phyloP scores from a whole-genome alignment of 2,329 filamentous ascomycete genomes.

The Aspergillus pseudoviridinutans region DNA sequence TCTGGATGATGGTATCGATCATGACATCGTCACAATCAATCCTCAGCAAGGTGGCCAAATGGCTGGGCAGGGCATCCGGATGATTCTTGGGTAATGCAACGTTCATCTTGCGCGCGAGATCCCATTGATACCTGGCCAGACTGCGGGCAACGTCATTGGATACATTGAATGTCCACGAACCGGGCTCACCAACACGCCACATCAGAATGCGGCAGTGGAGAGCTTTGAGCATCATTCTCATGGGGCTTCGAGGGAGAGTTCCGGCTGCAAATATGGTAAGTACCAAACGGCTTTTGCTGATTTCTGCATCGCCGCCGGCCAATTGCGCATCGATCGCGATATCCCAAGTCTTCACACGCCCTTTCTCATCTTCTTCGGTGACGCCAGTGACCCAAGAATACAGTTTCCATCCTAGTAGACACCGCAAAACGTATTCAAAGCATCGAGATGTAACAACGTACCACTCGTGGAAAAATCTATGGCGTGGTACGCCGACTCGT shows the following conservation, averaged over 20 bases:
- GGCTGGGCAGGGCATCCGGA: constrained; percentile 67
- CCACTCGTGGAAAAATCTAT: constrained; percentile 81
- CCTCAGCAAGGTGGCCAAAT: constrained; percentile 71
- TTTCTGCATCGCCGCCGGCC: constrained; percentile 82
- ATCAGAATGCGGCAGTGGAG: constrained; percentile 86
- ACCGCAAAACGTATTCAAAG: constrained; percentile 74
- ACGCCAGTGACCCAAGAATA: constrained; percentile 77
- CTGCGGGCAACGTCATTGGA: constrained; percentile 69
- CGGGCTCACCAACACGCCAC: constrained; percentile 69
- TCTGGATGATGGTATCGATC: constrained; percentile 70
- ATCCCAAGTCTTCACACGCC: constrained; percentile 84
- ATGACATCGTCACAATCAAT: constrained; percentile 80
- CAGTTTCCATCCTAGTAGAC: constrained; percentile 68
- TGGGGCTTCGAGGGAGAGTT: constrained; percentile 78
- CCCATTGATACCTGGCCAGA: constrained; percentile 74
- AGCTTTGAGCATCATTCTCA: constrained; percentile 83
- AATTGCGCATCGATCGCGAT: constrained; percentile 92
- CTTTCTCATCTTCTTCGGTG: constrained; percentile 79
- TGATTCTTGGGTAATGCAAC: constrained; percentile 45
- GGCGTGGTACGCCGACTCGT: constrained; percentile 84
- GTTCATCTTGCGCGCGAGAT: constrained; percentile 65
- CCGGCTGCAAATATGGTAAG: constrained; percentile 84
- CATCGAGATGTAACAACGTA: constrained; percentile 76
- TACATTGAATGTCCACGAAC: constrained; percentile 59
- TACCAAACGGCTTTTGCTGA: constrained; percentile 80